Percentiles rank a stretch among this genome's conserved stretches.
Conservation (phyloP, 306 rosid species). For the Acmispon strigosus region DNA sequence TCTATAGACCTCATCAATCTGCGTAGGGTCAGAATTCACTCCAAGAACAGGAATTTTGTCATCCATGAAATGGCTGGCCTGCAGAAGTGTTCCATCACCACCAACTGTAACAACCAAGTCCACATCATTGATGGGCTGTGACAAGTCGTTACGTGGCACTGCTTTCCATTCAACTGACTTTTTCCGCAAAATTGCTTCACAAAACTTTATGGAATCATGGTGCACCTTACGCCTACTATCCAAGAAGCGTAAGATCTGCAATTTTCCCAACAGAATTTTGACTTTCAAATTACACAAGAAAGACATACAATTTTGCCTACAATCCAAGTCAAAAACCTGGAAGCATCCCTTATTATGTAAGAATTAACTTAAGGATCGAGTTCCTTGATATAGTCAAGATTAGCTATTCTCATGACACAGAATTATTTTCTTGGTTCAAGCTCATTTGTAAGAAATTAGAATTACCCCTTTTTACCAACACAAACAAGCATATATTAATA, state of each 20-base stretch:
- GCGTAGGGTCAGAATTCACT: slow-evolving; percentile 91
- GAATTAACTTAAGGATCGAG: background rate
- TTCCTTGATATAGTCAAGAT: background rate
- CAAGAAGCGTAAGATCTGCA: slow-evolving; percentile 51
- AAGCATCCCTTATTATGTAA: background rate
- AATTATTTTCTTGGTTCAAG: background rate
- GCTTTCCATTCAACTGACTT: slow-evolving; percentile 78
- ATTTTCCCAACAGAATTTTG: slow-evolving; percentile 16
- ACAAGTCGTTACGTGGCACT: slow-evolving; percentile 36
- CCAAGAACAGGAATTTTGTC: slow-evolving; percentile 79
- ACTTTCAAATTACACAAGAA: background rate
- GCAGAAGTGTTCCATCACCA: slow-evolving; percentile 91
- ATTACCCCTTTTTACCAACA: background rate
- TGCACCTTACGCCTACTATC: slow-evolving; percentile 64
- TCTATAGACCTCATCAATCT: slow-evolving; percentile 56
- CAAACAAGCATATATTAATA: background rate
- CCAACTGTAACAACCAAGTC: slow-evolving; percentile 85
- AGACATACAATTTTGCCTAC: slow-evolving; percentile 22
- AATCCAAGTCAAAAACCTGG: slow-evolving; percentile 19
- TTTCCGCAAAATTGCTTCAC: slow-evolving; percentile 59
- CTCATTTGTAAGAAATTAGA: background rate
- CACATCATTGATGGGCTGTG: slow-evolving; percentile 57
- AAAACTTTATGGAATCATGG: slow-evolving; percentile 55
- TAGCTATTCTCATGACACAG: background rate
- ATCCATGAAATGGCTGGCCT: slow-evolving; percentile 80